phyloP scores from a whole-genome alignment of 192 early-diverging fungal species.

The Coemansia sp. region DNA sequence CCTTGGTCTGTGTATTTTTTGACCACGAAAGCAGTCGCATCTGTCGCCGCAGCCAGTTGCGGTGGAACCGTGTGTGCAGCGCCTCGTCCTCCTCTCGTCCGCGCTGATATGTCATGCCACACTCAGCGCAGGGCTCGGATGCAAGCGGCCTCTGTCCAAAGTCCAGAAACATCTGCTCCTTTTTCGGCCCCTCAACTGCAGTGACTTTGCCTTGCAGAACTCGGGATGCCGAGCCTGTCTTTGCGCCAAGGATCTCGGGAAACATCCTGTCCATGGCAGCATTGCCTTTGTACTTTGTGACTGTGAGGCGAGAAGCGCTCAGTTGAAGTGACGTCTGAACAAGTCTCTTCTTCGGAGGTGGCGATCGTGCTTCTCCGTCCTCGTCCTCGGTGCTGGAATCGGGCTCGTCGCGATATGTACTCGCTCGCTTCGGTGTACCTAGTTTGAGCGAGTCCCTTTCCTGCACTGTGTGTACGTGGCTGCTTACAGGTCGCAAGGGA shows the following conservation, averaged over 20 bases:
- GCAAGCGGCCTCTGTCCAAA: conserved; percentile 51
- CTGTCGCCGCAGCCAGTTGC: conserved; percentile 29
- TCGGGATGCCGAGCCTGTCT: not conserved
- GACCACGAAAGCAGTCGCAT: conserved; percentile 16
- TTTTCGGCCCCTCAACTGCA: conserved; percentile 1
- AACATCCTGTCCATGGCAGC: not conserved
- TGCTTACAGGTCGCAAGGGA: not conserved
- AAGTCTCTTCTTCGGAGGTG: conserved; percentile 23
- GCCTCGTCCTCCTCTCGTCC: conserved; percentile 51
- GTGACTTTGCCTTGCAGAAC: not conserved
- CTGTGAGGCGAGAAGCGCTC: not conserved
- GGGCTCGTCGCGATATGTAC: not conserved
- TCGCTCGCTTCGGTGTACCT: conserved; percentile 1
- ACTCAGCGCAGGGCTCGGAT: conserved; percentile 30
- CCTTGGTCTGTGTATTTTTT: not conserved
- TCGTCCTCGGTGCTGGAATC: not conserved
- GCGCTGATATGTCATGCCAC: conserved; percentile 55
- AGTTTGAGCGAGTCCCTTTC: not conserved
- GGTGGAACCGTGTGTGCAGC: conserved; percentile 43
- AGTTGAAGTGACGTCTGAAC: conserved; percentile 29
- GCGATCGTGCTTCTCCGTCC: not conserved
- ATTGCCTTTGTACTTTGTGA: not conserved
- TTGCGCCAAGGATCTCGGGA: not conserved
- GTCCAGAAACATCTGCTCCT: conserved; percentile 52
- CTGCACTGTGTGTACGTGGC: not conserved